Evolutionary conservation across 73 alveolate species (phyloP), one percentile per base, ranked within the genome.

Genomic region (Loxodes magnus): DNA sequence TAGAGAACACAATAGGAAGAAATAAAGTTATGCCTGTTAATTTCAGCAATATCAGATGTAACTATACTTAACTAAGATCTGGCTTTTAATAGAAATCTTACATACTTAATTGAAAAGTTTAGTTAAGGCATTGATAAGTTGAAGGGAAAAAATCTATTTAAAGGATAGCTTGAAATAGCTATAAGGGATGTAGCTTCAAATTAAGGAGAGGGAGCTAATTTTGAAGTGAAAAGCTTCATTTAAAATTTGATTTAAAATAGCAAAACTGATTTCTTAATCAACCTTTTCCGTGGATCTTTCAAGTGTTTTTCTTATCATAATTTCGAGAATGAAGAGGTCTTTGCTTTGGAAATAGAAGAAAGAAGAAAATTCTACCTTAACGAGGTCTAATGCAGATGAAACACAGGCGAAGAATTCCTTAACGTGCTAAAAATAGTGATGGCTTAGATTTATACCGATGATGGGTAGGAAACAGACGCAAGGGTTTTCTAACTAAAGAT

Each of bases 1-100:
- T 43, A 64, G 41, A 77, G 85, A 52, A 41, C 83, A 22, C 68
- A 60, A 14, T 51, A 73, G n/a, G 90, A 77, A 64, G 90, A 77
- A 42, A 53, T 56, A 23, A 51, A 73, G 43, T 67, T 77, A 14
- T 64, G 77, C 17, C 49, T 67, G 4, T 38, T 60, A 7, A 25
- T 77, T 4, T 37, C 86, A 29, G 71, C 73, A 0, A 0, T 77
- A 17, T 25, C 82, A 15, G 85, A 77, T 73, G 42, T 77, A 4
- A 53, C 71, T 31, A 72, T 77, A 1, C 37, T 77, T 17, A 72
- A 72, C 46, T 49, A 54, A 10, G 85, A 77, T 72, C 17, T 77
- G 52, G 36, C 0, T 9, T 46, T 24, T 22, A 2, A 24, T 21
- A 46, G 2, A 46, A 16, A 46, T 21, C 15, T 22, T 2, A 2